Evolutionary conservation across 805 yeast species (phyloP).

Genomic region (Metschnikowia peoriensis): DNA sequence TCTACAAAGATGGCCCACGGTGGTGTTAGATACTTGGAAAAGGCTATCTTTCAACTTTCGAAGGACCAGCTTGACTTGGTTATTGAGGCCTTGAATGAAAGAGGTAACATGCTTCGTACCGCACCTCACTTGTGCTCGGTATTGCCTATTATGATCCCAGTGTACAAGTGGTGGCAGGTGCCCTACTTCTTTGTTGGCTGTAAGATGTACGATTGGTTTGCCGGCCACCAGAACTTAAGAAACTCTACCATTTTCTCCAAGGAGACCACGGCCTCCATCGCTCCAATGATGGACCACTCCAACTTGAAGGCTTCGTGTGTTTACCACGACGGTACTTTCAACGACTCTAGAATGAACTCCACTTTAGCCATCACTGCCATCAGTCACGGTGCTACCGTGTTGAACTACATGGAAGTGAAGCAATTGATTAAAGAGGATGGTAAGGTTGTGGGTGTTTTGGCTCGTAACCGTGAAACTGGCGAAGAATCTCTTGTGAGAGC

Average conservation of each 20-base stretch:
- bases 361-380: slow-evolving; percentile 83
- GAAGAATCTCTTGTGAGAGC: slow-evolving; percentile 60
- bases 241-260: slow-evolving; percentile 71
- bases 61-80: slow-evolving; percentile 87
- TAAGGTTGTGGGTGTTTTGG: slow-evolving; percentile 72
- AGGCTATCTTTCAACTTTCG: slow-evolving; percentile 89
- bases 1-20: slow-evolving; percentile 98
- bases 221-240: slow-evolving; percentile 83
- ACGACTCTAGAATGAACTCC: slow-evolving; percentile 88
- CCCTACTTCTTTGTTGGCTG: slow-evolving; percentile 93
- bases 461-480: slow-evolving; percentile 68
- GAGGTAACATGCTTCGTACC: slow-evolving; percentile 79
- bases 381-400: slow-evolving; percentile 82
- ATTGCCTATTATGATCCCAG: slow-evolving; percentile 94
- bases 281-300: slow-evolving; percentile 81
- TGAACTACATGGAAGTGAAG: slow-evolving; percentile 82
- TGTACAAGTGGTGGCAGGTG: slow-evolving; percentile 91
- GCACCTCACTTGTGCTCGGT: slow-evolving; percentile 90
- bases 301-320: slow-evolving; percentile 86
- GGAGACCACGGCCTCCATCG: slow-evolving; percentile 63
- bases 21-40: slow-evolving; percentile 92
- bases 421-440: slow-evolving; percentile 68
- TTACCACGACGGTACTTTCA: slow-evolving; percentile 93
- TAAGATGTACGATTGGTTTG: slow-evolving; percentile 87
- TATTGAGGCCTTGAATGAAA: slow-evolving; percentile 83